Conservation (phyloP, 345 rosid genomes). For the Leavenworthia alabamica region DNA sequence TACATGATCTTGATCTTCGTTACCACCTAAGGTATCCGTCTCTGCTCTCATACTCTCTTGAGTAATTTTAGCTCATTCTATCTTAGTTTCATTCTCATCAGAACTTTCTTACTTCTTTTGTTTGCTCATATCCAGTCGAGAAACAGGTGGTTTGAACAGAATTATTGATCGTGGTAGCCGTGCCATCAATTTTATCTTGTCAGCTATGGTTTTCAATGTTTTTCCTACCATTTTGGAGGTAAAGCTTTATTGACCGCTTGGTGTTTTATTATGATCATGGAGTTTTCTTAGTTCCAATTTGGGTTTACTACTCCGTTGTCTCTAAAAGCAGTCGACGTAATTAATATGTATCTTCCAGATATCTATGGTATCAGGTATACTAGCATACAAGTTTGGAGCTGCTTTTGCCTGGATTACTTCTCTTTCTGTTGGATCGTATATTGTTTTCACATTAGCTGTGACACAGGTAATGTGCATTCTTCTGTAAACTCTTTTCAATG, state of each 20-base stretch:
- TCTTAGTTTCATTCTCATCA: not conserved
- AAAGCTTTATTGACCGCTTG: conserved; percentile 20
- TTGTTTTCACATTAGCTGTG: conserved; percentile 72
- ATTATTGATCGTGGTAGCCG: conserved; percentile 98
- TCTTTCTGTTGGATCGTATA: conserved; percentile 81
- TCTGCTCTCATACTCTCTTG: not conserved
- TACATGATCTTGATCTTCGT: conserved; percentile 82
- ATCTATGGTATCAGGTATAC: conserved; percentile 91
- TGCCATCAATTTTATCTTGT: conserved; percentile 92
- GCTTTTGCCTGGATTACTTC: conserved; percentile 98
- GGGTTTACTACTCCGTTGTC: conserved; percentile 17
- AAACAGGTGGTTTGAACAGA: conserved; percentile 91
- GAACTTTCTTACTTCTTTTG: conserved; percentile 22
- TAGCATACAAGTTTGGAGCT: conserved; percentile 94
- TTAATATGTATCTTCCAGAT: conserved; percentile 62
- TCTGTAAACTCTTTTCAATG: not conserved
- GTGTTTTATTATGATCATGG: not conserved
- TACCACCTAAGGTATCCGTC: conserved; percentile 77
- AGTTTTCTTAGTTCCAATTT: conserved; percentile 1
- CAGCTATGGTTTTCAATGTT: conserved; percentile 94
- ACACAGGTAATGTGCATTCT: conserved; percentile 61
- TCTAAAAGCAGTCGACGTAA: conserved; percentile 26
- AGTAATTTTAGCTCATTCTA: not conserved
- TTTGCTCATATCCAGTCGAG: conserved; percentile 56
- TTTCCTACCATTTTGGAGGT: conserved; percentile 95